Conservation (phyloP, 495 filamentous ascomycete species). For the Hypoxylon cercidicola region DNA sequence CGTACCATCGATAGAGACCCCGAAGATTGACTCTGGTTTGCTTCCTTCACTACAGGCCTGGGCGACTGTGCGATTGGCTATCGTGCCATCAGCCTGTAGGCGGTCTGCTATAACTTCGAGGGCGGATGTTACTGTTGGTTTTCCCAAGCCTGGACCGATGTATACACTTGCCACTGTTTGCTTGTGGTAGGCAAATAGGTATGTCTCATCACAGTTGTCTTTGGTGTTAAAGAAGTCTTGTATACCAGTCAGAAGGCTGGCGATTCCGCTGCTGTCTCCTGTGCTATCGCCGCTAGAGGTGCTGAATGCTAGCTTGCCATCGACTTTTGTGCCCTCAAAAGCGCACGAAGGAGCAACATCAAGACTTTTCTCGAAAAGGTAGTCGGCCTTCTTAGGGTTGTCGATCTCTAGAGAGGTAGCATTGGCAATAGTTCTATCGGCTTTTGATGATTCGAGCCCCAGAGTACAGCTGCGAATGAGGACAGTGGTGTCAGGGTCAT, state of each 20-base stretch:
- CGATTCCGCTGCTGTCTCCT: neutral
- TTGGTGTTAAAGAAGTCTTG: neutral
- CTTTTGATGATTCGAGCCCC: neutral
- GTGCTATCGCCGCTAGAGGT: neutral
- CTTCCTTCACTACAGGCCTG: neutral
- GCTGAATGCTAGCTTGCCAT: neutral
- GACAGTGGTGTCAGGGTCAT: slow-evolving; percentile 22
- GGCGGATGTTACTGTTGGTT: neutral
- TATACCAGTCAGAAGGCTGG: neutral
- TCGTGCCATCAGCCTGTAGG: neutral
- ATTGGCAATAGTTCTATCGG: neutral
- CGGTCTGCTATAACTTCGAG: neutral
- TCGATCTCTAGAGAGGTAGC: neutral
- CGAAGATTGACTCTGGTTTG: neutral
- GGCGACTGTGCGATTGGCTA: neutral
- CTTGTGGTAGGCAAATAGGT: neutral
- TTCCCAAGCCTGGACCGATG: neutral
- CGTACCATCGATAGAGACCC: neutral
- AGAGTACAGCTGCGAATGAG: slow-evolving; percentile 24
- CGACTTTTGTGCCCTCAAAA: neutral
- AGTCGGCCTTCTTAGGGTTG: neutral
- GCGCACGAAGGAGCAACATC: neutral
- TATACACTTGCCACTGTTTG: slow-evolving; percentile 1
- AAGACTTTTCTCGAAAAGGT: slow-evolving; percentile 1
- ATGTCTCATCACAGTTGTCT: slow-evolving; percentile 3